Conservation (phyloP, 2,329 filamentous ascomycete species). For the Zymoseptoria pseudotritici region DNA sequence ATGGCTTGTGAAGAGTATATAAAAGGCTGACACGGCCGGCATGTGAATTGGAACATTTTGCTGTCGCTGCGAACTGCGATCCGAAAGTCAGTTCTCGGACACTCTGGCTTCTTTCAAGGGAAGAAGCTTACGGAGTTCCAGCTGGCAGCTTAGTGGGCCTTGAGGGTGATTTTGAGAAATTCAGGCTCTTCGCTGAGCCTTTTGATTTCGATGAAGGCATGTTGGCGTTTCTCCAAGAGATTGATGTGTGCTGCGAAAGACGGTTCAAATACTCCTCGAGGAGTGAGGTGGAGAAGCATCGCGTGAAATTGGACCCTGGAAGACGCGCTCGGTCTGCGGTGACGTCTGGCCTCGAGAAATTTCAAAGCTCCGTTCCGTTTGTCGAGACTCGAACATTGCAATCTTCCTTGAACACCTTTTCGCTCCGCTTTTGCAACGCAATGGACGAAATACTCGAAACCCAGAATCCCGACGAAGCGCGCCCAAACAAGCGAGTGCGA, state of each 20-base stretch:
- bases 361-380: neutral
- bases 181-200: neutral
- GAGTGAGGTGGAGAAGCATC: neutral
- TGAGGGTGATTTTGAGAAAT: conserved; percentile 14
- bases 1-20: conserved; percentile 67
- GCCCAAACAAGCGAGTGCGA: conserved; percentile 36
- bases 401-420: neutral
- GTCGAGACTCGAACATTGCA: neutral
- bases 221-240: neutral
- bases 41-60: conserved; percentile 15
- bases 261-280: neutral
- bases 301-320: neutral
- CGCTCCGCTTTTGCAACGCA: neutral
- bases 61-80: neutral
- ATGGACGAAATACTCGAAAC: neutral
- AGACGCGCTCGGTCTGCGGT: neutral
- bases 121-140: conserved; percentile 7
- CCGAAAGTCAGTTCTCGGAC: neutral
- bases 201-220: conserved; percentile 6
- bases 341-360: neutral
- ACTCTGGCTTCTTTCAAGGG: neutral
- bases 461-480: conserved; percentile 15
- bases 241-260: neutral
- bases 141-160: conserved; percentile 16
- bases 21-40: conserved; percentile 69